Evolutionary conservation across 139 green algal species (phyloP).

Genomic region (Raphidocelis subcapitata): DNA sequence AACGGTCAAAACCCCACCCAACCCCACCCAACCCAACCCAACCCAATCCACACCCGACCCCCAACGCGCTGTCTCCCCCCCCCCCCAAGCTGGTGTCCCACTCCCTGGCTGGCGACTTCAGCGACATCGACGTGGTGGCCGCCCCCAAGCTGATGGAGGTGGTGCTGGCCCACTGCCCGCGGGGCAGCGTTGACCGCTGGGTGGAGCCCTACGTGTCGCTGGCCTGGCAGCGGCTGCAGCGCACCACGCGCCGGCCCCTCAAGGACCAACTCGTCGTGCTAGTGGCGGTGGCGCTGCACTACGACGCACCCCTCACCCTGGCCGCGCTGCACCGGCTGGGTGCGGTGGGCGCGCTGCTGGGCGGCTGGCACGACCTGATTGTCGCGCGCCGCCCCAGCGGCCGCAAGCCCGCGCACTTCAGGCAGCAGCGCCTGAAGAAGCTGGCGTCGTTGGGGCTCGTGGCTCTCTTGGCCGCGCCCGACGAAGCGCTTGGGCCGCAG

Average conservation of each 20-base stretch:
- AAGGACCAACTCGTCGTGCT: constrained; percentile 72
- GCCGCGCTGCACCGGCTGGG: constrained; percentile 42
- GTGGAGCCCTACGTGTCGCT: constrained; percentile 73
- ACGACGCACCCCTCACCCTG: constrained; percentile 81
- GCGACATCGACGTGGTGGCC: constrained; percentile 65
- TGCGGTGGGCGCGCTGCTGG: constrained; percentile 43
- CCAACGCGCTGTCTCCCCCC: background rate
- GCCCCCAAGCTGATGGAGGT: constrained; percentile 84
- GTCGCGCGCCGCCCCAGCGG: constrained; percentile 31
- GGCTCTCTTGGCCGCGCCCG: constrained; percentile 51
- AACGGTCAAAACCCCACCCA: too few relatives aligned
- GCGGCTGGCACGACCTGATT: constrained; percentile 67
- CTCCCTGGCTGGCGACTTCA: constrained; percentile 50
- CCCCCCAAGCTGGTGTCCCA: constrained; percentile 48
- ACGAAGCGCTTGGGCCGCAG: constrained; percentile 55
- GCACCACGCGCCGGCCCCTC: constrained; percentile 32
- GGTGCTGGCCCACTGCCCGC: constrained; percentile 71
- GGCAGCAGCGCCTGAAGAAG: constrained; percentile 77
- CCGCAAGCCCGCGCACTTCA: constrained; percentile 69
- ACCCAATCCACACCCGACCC: too few relatives aligned
- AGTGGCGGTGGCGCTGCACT: constrained; percentile 88
- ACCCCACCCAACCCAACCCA: too few relatives aligned
- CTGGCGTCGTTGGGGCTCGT: constrained; percentile 66
- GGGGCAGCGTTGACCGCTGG: constrained; percentile 61
- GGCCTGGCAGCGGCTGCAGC: constrained; percentile 39